Base-by-base conservation (phyloP, 148 eudicot genomes). In the Silene uniflora region DNA sequence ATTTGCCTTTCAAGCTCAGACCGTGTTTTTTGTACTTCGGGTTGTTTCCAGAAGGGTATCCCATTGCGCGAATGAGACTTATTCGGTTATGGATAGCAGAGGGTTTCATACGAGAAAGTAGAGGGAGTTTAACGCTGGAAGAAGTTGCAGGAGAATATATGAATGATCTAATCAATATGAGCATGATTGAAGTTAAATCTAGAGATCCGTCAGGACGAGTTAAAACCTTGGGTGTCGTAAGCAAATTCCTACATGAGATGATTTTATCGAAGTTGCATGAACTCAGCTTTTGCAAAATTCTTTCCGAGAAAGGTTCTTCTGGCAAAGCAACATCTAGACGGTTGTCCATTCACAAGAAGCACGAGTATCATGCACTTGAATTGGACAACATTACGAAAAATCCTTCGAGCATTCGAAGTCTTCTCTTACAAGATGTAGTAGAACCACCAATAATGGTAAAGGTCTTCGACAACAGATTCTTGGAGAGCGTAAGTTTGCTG, bases 11-110 rank as follows among this genome's bases (percentile, higher is more conserved):
- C 60, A 7, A 46, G 73, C 73, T 80, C 5, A 80, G 76, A 72
- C 79, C 76, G 10, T 80, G 83, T 42, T 63, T 80, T 23, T 14
- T 80, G 25, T 80, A 80, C 66, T 80, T 76, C 44, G 71, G 79
- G 6, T 4, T 80, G 3, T 80, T 80, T 19, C 83, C 76, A 3
- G 60, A 76, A 60, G 55, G 61, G 0, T 64, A 18, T 64, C n/a
- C 14, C n/a, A 39, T 80, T 63, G 24, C 54, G 1, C 24, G 49
- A 1, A 71, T 58, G 72, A 76, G 72, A 42, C 63, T 78, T 1
- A 66, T 73, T 32, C 67, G 76, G 11, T 29, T 78, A 18, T 78
- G 81, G 81, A 72, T 78, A 65, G 76, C 81, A 9, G 76, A 78
- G 59, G 81, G 81, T 17, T 78, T 78, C 1, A 24, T 78, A 6